Percentiles rank a stretch among this genome's conserved stretches.
Conservation (phyloP, 2,329 filamentous ascomycete genomes). For the Venturia carpophila region DNA sequence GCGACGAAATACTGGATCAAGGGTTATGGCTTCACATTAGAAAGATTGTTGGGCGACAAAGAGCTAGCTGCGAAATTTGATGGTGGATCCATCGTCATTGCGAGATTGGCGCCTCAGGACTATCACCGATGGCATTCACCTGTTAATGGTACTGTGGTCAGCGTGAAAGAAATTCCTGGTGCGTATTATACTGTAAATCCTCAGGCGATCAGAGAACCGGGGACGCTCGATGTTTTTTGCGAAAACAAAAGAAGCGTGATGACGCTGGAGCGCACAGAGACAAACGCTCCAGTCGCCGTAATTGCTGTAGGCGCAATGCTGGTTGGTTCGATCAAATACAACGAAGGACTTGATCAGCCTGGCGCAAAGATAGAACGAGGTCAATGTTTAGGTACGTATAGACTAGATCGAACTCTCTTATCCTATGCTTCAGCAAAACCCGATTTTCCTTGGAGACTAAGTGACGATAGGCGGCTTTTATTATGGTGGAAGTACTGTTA, state of each 20-base stretch:
- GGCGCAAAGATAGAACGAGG: conserved; percentile 31
- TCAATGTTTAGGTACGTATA: conserved; percentile 32
- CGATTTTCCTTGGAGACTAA: background rate
- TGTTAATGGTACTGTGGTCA: conserved; percentile 27
- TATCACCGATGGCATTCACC: conserved; percentile 37
- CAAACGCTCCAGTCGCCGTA: conserved; percentile 29
- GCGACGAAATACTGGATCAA: conserved; percentile 39
- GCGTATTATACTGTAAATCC: conserved; percentile 39
- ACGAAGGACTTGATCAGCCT: conserved; percentile 27
- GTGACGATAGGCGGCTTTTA: conserved; percentile 25
- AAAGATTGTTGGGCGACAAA: conserved; percentile 26
- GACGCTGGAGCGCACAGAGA: conserved; percentile 28
- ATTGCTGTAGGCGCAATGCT: conserved; percentile 40
- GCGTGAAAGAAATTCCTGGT: conserved; percentile 33
- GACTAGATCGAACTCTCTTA: background rate
- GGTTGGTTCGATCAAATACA: conserved; percentile 37
- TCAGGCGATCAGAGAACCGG: conserved; percentile 35
- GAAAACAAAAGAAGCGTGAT: conserved; percentile 37
- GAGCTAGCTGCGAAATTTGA: conserved; percentile 29
- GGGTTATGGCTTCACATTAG: conserved; percentile 34
- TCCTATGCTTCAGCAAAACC: background rate
- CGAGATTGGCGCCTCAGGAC: conserved; percentile 36
- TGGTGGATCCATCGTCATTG: conserved; percentile 33
- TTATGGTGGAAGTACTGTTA: conserved; percentile 39
- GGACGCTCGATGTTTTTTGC: conserved; percentile 37